These are phyloP conservation scores for Excoecaria agallocha DNA, from an alignment of 345 rosid genomes.

Conservation along the genomic window DNA sequence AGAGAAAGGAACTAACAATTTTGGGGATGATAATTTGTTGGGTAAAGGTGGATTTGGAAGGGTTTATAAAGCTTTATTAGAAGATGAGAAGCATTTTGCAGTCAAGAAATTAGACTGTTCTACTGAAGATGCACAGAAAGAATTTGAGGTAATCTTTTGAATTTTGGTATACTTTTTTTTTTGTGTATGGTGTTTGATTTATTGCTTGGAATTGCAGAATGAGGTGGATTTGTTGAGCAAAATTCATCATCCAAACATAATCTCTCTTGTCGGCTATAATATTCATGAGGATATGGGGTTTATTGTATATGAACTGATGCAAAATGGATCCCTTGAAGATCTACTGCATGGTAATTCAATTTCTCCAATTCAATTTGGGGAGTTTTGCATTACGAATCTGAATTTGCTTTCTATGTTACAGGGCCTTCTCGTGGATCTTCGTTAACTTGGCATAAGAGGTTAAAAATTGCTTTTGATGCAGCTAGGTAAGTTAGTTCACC, in stretches of 20 bases:
- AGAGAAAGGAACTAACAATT: conserved; percentile 69
- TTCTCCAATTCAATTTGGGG: background rate
- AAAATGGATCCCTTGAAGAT: conserved; percentile 80
- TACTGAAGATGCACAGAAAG: conserved; percentile 62
- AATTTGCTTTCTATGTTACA: conserved; percentile 18
- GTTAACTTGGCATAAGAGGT: conserved; percentile 80
- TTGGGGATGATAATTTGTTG: conserved; percentile 62
- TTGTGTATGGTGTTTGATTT: conserved; percentile 4
- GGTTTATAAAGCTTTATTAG: conserved; percentile 71
- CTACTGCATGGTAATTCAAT: conserved; percentile 73
- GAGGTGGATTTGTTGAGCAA: conserved; percentile 79
- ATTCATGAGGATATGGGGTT: conserved; percentile 51
- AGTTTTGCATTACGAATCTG: background rate
- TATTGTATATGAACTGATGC: conserved; percentile 88
- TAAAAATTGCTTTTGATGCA: conserved; percentile 89
- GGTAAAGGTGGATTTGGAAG: conserved; percentile 93
- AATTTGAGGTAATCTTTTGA: conserved; percentile 57
- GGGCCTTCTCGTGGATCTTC: conserved; percentile 74
- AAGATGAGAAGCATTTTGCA: conserved; percentile 55
- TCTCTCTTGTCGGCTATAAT: conserved; percentile 75
- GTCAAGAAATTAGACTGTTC: conserved; percentile 79
- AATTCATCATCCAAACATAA: conserved; percentile 73
- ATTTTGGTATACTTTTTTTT: background rate
- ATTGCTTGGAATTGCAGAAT: conserved; percentile 49
- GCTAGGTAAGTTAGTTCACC: conserved; percentile 55